Evolutionary conservation across 495 filamentous ascomycete species (phyloP).

Genomic region (Aspergillus cavernicola): DNA sequence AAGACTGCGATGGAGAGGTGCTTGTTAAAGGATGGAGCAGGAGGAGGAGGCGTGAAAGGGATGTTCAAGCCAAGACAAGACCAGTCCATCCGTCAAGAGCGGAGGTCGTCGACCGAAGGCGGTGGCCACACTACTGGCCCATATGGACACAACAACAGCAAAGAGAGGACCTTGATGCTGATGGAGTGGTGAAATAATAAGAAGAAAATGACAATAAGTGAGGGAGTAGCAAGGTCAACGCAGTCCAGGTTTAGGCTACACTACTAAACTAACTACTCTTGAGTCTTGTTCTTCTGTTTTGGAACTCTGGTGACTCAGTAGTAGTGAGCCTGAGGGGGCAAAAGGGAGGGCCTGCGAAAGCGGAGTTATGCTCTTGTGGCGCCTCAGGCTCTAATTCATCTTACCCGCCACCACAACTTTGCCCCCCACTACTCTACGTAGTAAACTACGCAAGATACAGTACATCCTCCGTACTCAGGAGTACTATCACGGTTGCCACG

Average conservation of each 20-base stretch:
- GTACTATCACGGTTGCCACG: no score
- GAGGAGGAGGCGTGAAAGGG: conserved; percentile 15
- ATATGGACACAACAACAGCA: no score
- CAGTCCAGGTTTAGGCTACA: no score
- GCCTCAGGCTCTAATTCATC: not conserved
- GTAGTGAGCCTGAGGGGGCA: no score
- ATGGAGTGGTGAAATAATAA: not conserved
- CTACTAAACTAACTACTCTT: no score
- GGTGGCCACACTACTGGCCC: conserved; percentile 4
- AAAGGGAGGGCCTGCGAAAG: not conserved
- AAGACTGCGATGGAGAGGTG: conserved; percentile 7
- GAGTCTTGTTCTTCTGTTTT: no score
- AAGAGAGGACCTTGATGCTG: not conserved
- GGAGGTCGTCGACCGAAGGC: not conserved
- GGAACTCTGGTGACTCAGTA: no score
- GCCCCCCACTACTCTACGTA: not conserved
- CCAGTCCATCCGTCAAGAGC: conserved; percentile 16
- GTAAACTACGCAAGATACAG: no score
- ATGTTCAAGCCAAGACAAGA: conserved; percentile 22
- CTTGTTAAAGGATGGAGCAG: conserved; percentile 13
- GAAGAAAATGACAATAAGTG: not conserved
- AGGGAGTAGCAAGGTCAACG: no score
- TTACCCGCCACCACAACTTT: not conserved
- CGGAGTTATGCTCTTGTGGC: not conserved
- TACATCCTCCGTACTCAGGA: no score